phyloP scores from a whole-genome alignment of 495 filamentous ascomycete species.

The Neurospora africana region DNA sequence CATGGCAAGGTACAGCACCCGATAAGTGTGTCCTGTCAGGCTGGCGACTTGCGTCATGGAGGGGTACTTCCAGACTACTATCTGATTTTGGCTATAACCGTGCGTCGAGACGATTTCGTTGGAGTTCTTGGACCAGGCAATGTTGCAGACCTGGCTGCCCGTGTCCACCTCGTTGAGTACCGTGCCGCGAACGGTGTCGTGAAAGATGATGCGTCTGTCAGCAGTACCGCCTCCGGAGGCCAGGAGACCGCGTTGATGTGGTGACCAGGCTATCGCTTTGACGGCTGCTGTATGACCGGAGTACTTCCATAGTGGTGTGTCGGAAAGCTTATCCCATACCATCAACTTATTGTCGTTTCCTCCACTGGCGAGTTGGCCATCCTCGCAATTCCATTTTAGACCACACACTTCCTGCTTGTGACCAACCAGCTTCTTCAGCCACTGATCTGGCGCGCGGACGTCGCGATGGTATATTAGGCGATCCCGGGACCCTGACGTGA shows the following conservation, averaged over 20 bases:
- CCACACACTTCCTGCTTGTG: conserved; percentile 99
- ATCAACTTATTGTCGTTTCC: conserved; percentile 98
- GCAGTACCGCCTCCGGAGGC: conserved; percentile 96
- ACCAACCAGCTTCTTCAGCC: conserved; percentile 70
- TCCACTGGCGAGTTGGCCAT: conserved; percentile 88
- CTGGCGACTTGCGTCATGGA: conserved; percentile 93
- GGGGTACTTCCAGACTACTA: conserved; percentile 98
- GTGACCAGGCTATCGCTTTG: conserved; percentile 98
- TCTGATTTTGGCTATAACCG: conserved; percentile 96
- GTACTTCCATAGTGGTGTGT: conserved; percentile 83
- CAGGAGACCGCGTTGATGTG: conserved; percentile 83
- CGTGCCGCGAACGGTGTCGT: conserved; percentile 77
- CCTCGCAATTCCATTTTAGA: conserved; percentile 92
- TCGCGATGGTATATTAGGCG: conserved; percentile 90
- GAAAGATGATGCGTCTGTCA: conserved; percentile 92
- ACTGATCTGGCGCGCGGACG: conserved; percentile 87
- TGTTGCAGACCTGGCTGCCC: conserved; percentile 92
- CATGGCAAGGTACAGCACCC: conserved; percentile 94
- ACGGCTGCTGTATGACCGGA: conserved; percentile 89
- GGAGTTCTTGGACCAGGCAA: conserved; percentile 89
- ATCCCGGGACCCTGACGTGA: conserved; percentile 91
- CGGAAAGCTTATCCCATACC: conserved; percentile 90
- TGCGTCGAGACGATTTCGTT: conserved; percentile 97
- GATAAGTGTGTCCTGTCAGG: conserved; percentile 90
- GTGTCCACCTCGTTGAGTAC: conserved; percentile 83